These are phyloP conservation scores for Delonix regia DNA, from an alignment of 306 rosid genomes.

Conservation along the genomic window DNA sequence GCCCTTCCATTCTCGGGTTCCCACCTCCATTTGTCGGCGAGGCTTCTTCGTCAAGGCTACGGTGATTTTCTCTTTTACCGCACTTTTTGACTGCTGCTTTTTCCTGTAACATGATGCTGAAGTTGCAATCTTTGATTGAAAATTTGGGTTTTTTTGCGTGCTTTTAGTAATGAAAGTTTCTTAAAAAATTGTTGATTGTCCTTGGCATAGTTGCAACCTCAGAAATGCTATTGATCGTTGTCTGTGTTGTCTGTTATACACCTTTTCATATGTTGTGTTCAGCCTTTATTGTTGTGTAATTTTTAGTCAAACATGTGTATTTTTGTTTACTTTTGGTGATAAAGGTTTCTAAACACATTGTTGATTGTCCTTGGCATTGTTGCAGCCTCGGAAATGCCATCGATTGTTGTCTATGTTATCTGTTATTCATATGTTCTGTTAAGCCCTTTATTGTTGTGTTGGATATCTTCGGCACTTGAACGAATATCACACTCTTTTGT, in stretches of 20 bases:
- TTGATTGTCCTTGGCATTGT: constrained; percentile 2
- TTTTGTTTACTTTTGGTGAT: too few species aligned
- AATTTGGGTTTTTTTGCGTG: background rate
- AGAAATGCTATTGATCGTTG: background rate
- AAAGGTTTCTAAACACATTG: background rate
- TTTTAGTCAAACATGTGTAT: too few species aligned
- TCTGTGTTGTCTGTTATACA: background rate
- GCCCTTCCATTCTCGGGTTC: constrained; percentile 54
- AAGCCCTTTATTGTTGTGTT: too few species aligned
- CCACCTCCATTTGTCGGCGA: constrained; percentile 53
- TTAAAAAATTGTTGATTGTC: background rate
- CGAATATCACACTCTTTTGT: background rate
- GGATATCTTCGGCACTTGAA: background rate
- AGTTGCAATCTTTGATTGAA: constrained; percentile 28
- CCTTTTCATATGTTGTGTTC: background rate
- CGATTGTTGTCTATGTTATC: background rate
- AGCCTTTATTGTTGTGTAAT: too few species aligned
- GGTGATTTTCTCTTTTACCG: constrained; percentile 40
- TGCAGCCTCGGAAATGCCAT: background rate
- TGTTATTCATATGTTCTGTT: background rate
- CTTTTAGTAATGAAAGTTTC: background rate
- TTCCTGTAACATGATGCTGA: background rate
- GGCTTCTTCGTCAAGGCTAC: constrained; percentile 71
- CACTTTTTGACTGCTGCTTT: background rate
- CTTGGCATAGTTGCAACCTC: background rate